These are phyloP conservation scores for Aphanomyces cochlioides DNA, from an alignment of 352 stramenopile genomes.

Conservation along the genomic window DNA sequence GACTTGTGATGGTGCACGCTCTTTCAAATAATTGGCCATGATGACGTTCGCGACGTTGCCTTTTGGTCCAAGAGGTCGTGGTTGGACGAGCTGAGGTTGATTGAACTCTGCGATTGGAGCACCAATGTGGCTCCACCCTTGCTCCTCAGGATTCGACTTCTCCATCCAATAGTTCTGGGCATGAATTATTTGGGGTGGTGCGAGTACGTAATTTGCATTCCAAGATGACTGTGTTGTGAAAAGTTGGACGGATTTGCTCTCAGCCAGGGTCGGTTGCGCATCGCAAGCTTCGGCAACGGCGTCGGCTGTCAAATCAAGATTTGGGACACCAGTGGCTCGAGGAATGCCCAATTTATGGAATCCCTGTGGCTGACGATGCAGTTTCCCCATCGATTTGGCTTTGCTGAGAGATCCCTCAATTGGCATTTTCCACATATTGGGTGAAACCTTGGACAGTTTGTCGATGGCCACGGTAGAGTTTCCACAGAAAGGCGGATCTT, in stretches of 20 bases:
- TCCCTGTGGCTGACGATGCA: constrained; percentile 17
- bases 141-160: neutral
- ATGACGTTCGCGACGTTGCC: neutral
- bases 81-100: neutral
- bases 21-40: neutral
- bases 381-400: neutral
- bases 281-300: constrained; percentile 13
- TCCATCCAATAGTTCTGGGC: constrained; percentile 55
- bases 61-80: constrained; percentile 14
- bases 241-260: constrained; percentile 39
- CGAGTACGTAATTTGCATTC: constrained; percentile 68
- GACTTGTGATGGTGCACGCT: neutral
- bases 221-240: constrained; percentile 57
- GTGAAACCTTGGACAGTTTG: neutral
- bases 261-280: neutral
- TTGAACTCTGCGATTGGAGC: neutral
- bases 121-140: constrained; percentile 18
- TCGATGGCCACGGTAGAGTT: neutral
- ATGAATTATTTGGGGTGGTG: constrained; percentile 42
- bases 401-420: neutral
- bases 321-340: constrained; percentile 41
- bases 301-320: constrained; percentile 39
- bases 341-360: constrained; percentile 17
- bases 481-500: constrained; percentile 7
- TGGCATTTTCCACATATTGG: constrained; percentile 21